Evolutionary conservation across 179 eudicot species (phyloP), one percentile per base, ranked within the genome.

Genomic region (Silene coronaria): DNA sequence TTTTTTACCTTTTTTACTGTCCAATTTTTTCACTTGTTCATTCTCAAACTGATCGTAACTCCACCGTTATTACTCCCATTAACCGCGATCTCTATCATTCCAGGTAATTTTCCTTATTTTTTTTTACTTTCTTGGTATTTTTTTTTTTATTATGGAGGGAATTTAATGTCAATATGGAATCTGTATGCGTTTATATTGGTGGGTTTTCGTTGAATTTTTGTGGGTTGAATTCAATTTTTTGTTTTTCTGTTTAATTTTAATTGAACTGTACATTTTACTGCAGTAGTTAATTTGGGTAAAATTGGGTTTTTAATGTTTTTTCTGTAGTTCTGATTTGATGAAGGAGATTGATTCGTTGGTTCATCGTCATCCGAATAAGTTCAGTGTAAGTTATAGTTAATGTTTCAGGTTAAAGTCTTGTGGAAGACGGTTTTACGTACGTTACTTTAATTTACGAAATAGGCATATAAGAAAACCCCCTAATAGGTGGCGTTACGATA

Each of bases 41-140:
- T 80, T 84, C 76, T 36, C 51, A 61, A 51, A 45, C 28, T 76
- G 73, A 72, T 32, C 66, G 55, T 59, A 76, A 60, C 65, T 82
- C 83, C 26, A 24, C 78, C 12, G 19, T 78, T 46, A 30, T 82
- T 57, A 90, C 95, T 59, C 96, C 97, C 8, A 94, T 95, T 82
- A 91, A 92, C 82, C 91, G 78, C 78, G 95, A 92, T 91, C 97
- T 95, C 48, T 95, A 95, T 71, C 99, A 89, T 81, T 80, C 88
- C 73, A 92, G 99, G 96, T 92, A 65, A 53, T 30, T 13, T 73
- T 72, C 60, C 30, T 45, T 48, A n/a, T 12, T 30, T 59, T 45
- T 28, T 12, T 38, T 71, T 6, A 26, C 1, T 26, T 4, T 57
- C 2, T 72, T 23, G 17, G 16, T 28, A 8, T 9, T 21, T 32